A percentile compares a stretch with the other conserved stretches of the same genome.
phyloP scores from a whole-genome alignment of 768 basidiomycete genomes.

The Nevesoporus exiguus region DNA sequence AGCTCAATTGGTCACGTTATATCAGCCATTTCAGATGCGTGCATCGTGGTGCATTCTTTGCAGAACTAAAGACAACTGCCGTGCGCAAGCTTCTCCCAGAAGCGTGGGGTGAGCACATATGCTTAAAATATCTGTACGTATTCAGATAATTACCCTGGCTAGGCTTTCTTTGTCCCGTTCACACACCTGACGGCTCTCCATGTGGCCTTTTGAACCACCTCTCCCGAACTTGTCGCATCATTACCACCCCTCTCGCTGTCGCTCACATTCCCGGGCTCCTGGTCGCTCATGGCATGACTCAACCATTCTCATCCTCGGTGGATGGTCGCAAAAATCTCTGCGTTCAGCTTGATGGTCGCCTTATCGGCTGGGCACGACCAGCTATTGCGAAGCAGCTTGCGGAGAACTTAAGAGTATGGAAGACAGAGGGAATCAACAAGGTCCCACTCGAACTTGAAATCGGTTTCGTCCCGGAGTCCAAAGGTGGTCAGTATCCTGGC shows the following conservation, averaged over 20 bases:
- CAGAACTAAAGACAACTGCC: constrained; percentile 95
- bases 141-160: constrained; percentile 7
- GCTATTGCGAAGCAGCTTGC: constrained; percentile 75
- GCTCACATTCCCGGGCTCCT: constrained; percentile 81
- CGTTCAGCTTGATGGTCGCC: constrained; percentile 91
- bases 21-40: constrained; percentile 98
- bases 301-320: constrained; percentile 73
- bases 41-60: constrained; percentile 98
- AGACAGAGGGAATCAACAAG: constrained; percentile 79
- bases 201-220: constrained; percentile 98
- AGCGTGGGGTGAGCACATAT: constrained; percentile 76
- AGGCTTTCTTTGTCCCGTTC: constrained; percentile 98
- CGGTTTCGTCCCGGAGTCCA: constrained; percentile 81
- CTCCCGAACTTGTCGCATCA: constrained; percentile 87
- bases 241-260: constrained; percentile 71
- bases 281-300: constrained; percentile 90
- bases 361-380: constrained; percentile 91
- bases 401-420: constrained; percentile 85
- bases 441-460: constrained; percentile 94
- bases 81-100: constrained; percentile 96
- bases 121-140: neutral
- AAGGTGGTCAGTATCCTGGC: constrained; percentile 96
- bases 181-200: constrained; percentile 97
- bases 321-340: constrained; percentile 81
- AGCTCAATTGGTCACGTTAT: constrained; percentile 97